Base-by-base conservation (phyloP, 1,284 basidiomycete genomes). In the Apiotrichum sp. region DNA sequence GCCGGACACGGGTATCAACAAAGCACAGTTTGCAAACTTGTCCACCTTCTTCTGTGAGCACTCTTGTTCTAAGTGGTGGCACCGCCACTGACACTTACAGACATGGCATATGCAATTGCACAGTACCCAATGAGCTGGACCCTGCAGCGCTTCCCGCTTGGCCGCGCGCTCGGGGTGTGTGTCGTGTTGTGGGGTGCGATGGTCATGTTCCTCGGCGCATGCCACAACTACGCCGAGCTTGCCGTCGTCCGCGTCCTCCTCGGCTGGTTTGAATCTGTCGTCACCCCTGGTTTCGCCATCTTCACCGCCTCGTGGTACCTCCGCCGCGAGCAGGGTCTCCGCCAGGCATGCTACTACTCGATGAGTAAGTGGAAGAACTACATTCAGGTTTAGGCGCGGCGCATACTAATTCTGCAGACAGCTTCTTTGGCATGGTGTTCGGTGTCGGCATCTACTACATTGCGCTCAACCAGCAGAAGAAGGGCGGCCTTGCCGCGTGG, bases 271-370 rank as follows among this genome's bases (percentile, higher is more conserved):
- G 51, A 69, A 53, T 56, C 51, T 1, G 56, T 52, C 11, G 35
- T 66, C 48, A 62, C 59, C 3, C 65, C 65, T 16, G 65, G 65
- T 22, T 66, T 66, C 56, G 56, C 63, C 14, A 40, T 66, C 34
- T 55, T 66, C 45, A 53, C 62, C 53, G 33, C 58, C 4, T 47
- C 54, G 2, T 59, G 58, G 58, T 59, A 56, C 22, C 48, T 59
- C 6, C 58, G 58, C 14, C 44, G 47, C n/a, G 58, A 59, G 40
- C 58, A 59, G 45, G 40, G 38, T 2, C 35, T 66, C 4, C 58
- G 66, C 39, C 57, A 57, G 34, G 52, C 49, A 16, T 49, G 59
- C 44, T 66, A 62, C 54, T 65, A 57, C 48, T 53, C 63, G 14
- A 62, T 63, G 63, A 66, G 36, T 38, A 38, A 38, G 36, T 13